Evolutionary conservation across 352 stramenopile species (phyloP).

Genomic region (Phytophthora kernoviae): DNA sequence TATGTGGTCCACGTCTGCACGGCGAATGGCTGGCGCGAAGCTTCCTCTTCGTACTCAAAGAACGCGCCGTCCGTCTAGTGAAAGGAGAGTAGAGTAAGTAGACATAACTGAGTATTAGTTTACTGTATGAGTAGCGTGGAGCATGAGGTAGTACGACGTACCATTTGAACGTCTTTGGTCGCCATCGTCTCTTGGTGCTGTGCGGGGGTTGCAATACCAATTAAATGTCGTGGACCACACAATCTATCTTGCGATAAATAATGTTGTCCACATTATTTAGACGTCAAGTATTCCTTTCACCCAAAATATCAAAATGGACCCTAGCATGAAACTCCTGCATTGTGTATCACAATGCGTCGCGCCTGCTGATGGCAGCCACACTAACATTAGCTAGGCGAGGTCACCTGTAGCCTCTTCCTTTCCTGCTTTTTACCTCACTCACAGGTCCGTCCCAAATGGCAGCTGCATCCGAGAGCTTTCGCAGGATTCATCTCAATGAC

Average conservation of each 20-base stretch:
- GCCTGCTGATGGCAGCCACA: too few species aligned
- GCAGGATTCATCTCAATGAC: conserved; percentile 61
- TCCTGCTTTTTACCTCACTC: not conserved
- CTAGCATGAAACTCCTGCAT: too few species aligned
- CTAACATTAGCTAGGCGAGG: conserved; percentile 1
- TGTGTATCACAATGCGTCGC: too few species aligned
- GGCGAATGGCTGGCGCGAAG: conserved; percentile 81
- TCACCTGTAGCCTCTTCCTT: not conserved
- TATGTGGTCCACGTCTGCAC: conserved; percentile 87
- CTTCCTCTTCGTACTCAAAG: conserved; percentile 84
- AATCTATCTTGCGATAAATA: not conserved
- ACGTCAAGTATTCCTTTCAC: too few species aligned
- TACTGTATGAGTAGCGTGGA: not conserved
- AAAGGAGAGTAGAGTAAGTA: not conserved
- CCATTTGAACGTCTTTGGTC: not conserved
- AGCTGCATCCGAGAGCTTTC: conserved; percentile 38
- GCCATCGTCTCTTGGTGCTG: not conserved
- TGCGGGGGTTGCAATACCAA: not conserved
- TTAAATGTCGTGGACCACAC: not conserved
- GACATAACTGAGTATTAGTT: not conserved
- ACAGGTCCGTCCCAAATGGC: conserved; percentile 18
- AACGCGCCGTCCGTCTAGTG: conserved; percentile 27
- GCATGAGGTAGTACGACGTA: not conserved
- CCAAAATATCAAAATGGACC: too few species aligned
- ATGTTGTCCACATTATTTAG: not conserved